A percentile compares a stretch with the other conserved stretches of the same genome.
These are phyloP conservation scores for Colletotrichum sp. DNA, from an alignment of 2,329 filamentous ascomycete genomes.

Conservation along the genomic window DNA sequence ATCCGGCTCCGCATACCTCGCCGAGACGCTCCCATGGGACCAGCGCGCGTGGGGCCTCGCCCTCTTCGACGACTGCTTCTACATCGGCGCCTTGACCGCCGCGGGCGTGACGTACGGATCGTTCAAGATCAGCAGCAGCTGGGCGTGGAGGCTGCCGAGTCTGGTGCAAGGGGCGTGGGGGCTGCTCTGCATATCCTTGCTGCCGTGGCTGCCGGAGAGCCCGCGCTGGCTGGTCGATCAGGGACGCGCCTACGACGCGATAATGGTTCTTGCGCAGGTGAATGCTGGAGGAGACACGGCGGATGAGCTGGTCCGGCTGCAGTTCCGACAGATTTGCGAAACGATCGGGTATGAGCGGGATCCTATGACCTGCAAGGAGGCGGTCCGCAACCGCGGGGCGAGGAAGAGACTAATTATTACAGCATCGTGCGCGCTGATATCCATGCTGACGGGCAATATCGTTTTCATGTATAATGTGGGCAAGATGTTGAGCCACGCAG, in stretches of 20 bases:
- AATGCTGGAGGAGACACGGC: background rate
- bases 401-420: background rate
- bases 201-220: constrained; percentile 1
- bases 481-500: background rate
- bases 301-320: background rate
- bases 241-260: background rate
- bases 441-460: background rate
- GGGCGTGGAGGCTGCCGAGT: background rate
- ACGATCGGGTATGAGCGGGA: background rate
- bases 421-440: background rate
- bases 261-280: background rate
- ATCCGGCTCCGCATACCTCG: background rate
- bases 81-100: background rate
- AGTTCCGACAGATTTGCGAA: constrained; percentile 6
- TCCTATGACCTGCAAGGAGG: background rate
- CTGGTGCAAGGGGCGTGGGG: background rate
- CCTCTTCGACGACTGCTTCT: background rate
- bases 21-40: background rate
- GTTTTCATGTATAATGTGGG: background rate
- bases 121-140: background rate
- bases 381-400: background rate
- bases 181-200: background rate
- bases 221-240: constrained; percentile 5
- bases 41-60: background rate
- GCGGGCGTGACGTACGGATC: background rate